Percentiles rank a stretch among this genome's conserved stretches.
These are phyloP conservation scores for Tuber indicum DNA, from an alignment of 495 filamentous ascomycete genomes.

Conservation along the genomic window DNA sequence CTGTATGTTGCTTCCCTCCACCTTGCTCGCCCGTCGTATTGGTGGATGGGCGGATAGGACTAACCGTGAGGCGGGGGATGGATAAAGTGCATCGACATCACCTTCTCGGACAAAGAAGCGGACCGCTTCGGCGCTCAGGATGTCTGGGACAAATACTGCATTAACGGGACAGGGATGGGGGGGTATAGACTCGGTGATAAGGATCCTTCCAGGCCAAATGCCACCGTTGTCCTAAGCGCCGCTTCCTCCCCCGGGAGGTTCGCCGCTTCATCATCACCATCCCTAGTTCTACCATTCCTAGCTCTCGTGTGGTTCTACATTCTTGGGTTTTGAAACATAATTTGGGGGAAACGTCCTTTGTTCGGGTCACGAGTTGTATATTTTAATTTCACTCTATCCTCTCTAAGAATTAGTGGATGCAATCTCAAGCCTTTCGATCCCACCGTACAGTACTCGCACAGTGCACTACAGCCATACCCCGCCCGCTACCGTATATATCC, in stretches of 20 bases:
- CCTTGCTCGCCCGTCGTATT: background rate
- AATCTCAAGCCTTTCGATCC: no score
- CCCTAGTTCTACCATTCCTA: background rate
- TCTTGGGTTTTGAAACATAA: background rate
- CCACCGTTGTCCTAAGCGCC: background rate
- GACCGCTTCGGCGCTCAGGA: constrained; percentile 40
- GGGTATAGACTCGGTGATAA: constrained; percentile 5
- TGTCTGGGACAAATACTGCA: constrained; percentile 45
- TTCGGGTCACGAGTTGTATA: background rate
- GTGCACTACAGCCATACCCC: no score
- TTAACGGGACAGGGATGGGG: constrained; percentile 45
- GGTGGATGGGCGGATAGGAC: background rate
- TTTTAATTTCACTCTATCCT: background rate
- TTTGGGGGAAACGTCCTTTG: background rate
- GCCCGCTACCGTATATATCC: no score
- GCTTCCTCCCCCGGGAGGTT: background rate
- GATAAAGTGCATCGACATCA: constrained; percentile 56
- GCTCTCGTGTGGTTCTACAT: background rate
- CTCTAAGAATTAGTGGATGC: background rate
- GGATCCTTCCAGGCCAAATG: background rate
- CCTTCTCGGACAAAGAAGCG: constrained; percentile 49
- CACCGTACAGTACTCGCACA: no score
- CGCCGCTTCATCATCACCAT: background rate
- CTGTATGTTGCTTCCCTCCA: constrained; percentile 46
- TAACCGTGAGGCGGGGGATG: background rate